Base-by-base conservation (phyloP, 371 early-diverging fungal species). In the Mortierella sp. region DNA sequence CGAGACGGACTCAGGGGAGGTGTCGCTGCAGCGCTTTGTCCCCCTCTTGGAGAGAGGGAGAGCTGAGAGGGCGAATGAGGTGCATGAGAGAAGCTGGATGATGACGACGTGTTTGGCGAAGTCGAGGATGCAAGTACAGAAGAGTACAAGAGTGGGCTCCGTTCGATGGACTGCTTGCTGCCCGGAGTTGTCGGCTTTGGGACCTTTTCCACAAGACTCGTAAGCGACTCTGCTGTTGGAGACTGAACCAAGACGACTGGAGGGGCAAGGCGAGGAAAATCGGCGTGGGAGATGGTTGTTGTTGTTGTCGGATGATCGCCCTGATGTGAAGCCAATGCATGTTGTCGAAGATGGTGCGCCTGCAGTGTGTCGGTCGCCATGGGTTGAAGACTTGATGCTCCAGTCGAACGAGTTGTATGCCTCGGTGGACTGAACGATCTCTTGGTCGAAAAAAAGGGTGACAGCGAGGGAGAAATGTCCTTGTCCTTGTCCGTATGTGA, bases 1-100 rank as follows among this genome's bases (percentile, higher is more conserved):
- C 81, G 78, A 14, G 86, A 85, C 11, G 86, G 86, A n/a, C 86
- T 85, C 35, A 85, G 46, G n/a, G 86, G 86, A 49, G 82, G 86
- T 29, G 86, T 85, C 0, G 82, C 81, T 21, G 85, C 81, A 38
- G 79, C 32, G 5, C 82, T 74, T 24, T 54, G 72, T 32, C 68
- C 75, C 18, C 65, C 72, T 18, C 68, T 51, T 6, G 77, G 74
- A 2, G 85, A 84, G 18, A 78, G 60, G 2, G 85, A 71, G 7
- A 78, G 81, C 48, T 74, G 82, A 3, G 70, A 58, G 21, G 84
- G 73, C 29, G 80, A 84, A 24, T 68, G 74, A 29, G 75, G 60
- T n/a, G 71, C 38, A 27, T 41, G 58, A n/a, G 72, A 35, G 54
- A 55, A 76, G 41, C 43, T 77, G 14, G 83, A 70, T 18, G 81